Evolutionary conservation across 768 basidiomycete species (phyloP).

Genomic region (Russula sp.): DNA sequence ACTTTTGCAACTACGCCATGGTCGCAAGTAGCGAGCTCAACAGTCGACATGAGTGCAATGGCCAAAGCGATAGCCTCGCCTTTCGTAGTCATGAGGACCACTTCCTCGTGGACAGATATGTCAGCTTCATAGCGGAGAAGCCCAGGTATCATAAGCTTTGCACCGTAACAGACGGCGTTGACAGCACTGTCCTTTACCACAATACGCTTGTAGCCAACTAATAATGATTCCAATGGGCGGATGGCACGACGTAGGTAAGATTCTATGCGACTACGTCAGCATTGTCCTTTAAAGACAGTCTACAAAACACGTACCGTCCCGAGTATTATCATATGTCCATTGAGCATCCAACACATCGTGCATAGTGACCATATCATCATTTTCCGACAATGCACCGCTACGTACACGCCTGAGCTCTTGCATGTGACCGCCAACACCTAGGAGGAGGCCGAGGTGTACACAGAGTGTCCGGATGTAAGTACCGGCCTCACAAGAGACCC

Average conservation of each 20-base stretch:
- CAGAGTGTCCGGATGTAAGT: slow-evolving; percentile 96
- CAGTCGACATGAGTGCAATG: slow-evolving; percentile 97
- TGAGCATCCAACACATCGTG: slow-evolving; percentile 99
- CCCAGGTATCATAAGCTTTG: slow-evolving; percentile 99
- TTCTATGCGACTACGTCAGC: slow-evolving; percentile 44
- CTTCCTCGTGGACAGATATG: slow-evolving; percentile 90
- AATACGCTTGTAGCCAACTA: slow-evolving; percentile 95
- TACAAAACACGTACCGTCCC: slow-evolving; percentile 58
- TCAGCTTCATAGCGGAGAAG: slow-evolving; percentile 93
- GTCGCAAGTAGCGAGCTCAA: slow-evolving; percentile 95
- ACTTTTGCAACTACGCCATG: slow-evolving; percentile 99
- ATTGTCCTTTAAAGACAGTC: not conserved
- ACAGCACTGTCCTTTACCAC: slow-evolving; percentile 99
- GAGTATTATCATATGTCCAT: slow-evolving; percentile 95
- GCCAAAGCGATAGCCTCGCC: slow-evolving; percentile 96
- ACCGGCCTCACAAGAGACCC: slow-evolving; percentile 98
- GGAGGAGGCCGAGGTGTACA: slow-evolving; percentile 88
- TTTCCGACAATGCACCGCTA: slow-evolving; percentile 94
- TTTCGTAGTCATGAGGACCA: slow-evolving; percentile 98
- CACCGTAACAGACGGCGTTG: slow-evolving; percentile 98
- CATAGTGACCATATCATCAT: slow-evolving; percentile 98
- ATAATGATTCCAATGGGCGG: slow-evolving; percentile 86
- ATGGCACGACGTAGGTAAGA: slow-evolving; percentile 94
- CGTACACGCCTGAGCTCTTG: slow-evolving; percentile 93
- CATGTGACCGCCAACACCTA: slow-evolving; percentile 99